Conservation (phyloP, 257 asterid species). For the Solanum etuberosum region DNA sequence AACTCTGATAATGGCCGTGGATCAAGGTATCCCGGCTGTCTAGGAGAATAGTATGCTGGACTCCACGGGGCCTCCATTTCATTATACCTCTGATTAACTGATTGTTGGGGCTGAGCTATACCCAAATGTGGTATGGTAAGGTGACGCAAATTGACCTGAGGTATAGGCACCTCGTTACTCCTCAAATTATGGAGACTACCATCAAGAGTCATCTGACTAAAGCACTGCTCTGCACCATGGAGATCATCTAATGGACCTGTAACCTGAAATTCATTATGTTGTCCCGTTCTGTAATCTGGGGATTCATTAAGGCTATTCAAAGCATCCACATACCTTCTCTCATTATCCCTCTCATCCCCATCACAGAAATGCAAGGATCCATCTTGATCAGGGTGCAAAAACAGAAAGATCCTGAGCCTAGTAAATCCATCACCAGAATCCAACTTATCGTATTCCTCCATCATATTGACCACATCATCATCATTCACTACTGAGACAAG, state of each 20-base stretch:
- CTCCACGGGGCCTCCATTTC: slow-evolving; percentile 99
- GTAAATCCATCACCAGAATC: slow-evolving; percentile 77
- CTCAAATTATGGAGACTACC: slow-evolving; percentile 61
- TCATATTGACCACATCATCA: slow-evolving; percentile 93
- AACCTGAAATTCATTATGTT: slow-evolving; percentile 30
- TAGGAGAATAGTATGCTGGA: slow-evolving; percentile 85
- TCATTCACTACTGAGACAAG: slow-evolving; percentile 93
- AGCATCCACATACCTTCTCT: slow-evolving; percentile 93
- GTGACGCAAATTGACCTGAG: slow-evolving; percentile 55
- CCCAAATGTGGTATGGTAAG: slow-evolving; percentile 67
- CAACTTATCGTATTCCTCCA: slow-evolving; percentile 96
- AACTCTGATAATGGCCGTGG: slow-evolving; percentile 56
- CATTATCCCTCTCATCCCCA: slow-evolving; percentile 89
- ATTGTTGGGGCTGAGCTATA: slow-evolving; percentile 56
- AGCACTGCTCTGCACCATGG: slow-evolving; percentile 55
- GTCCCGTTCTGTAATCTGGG: slow-evolving; percentile 60
- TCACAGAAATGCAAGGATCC: slow-evolving; percentile 61
- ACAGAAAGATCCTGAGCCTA: slow-evolving; percentile 75
- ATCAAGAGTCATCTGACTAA: slow-evolving; percentile 67
- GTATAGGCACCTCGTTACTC: slow-evolving; percentile 63
- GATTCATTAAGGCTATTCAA: slow-evolving; percentile 88
- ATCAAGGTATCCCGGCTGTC: slow-evolving; percentile 55
- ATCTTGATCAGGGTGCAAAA: slow-evolving; percentile 61
- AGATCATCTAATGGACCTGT: slow-evolving; percentile 51
- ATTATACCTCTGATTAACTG: slow-evolving; percentile 49